Percentiles rank a stretch among this genome's conserved stretches.
These are phyloP conservation scores for Tolypocladium inflatum DNA, from an alignment of 2,329 filamentous ascomycete species.

Conservation along the genomic window DNA sequence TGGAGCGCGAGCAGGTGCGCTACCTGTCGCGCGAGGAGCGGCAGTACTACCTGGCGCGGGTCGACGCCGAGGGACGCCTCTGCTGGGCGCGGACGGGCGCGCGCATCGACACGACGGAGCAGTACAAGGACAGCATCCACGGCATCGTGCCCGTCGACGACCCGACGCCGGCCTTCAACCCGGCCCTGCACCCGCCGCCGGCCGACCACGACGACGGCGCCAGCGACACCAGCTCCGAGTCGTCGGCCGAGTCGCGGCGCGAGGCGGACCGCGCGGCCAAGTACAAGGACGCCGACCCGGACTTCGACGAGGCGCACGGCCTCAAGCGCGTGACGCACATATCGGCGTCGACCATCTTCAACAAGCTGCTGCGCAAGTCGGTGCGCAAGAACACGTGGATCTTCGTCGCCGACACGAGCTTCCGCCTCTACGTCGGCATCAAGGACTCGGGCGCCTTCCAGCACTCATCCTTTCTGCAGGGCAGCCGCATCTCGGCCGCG, in stretches of 20 bases:
- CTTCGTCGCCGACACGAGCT: slow-evolving; percentile 79
- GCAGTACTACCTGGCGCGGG: slow-evolving; percentile 67
- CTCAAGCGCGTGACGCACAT: slow-evolving; percentile 48
- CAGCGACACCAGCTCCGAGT: slow-evolving; percentile 21
- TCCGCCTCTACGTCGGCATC: slow-evolving; percentile 81
- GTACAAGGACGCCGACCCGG: slow-evolving; percentile 56
- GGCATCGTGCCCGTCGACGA: slow-evolving; percentile 59
- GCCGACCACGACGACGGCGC: slow-evolving; percentile 5
- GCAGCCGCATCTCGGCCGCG: slow-evolving; percentile 70
- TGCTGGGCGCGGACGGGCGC: slow-evolving; percentile 79
- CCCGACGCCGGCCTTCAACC: slow-evolving; percentile 42
- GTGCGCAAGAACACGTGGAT: slow-evolving; percentile 90
- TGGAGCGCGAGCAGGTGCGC: slow-evolving; percentile 72
- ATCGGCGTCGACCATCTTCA: slow-evolving; percentile 63
- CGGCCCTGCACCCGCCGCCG: slow-evolving; percentile 9
- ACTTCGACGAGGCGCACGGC: slow-evolving; percentile 51
- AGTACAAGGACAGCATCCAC: slow-evolving; percentile 70
- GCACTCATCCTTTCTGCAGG: slow-evolving; percentile 82
- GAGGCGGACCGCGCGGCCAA: slow-evolving; percentile 53
- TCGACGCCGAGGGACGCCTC: slow-evolving; percentile 66
- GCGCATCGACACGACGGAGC: slow-evolving; percentile 64
- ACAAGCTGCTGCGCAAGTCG: slow-evolving; percentile 67
- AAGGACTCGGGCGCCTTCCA: slow-evolving; percentile 85
- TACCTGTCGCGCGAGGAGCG: slow-evolving; percentile 80
- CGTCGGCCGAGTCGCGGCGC: slow-evolving; percentile 33